Base-by-base conservation (phyloP, 139 green algal species). In the Volvox reticuliferus region DNA sequence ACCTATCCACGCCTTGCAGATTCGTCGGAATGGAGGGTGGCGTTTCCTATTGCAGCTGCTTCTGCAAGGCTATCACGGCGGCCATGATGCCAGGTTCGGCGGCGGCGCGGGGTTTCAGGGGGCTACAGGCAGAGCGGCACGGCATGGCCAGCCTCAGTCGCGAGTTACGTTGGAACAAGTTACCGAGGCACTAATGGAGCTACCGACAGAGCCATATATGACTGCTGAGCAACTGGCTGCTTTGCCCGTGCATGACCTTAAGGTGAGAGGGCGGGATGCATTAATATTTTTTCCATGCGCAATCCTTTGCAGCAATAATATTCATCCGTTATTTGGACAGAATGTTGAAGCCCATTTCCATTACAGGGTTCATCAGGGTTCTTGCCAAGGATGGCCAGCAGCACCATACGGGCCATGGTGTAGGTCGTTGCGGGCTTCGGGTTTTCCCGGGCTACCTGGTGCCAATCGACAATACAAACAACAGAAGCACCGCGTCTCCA, bases 151-250 rank as follows among this genome's bases (percentile, higher is more conserved):
- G 24, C 68, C 50, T 28, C 86, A 19, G 30, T 21, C 35, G 44
- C 85, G 85, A 2, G 55, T 84, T 9, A 77, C 50, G 0, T 32
- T 90, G 20, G 86, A 90, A 33, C 22, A 83, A 55, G 50, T 90
- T 6, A 77, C 75, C 16, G 75, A 77, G 30, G 86, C 86, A n/a
- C 55, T 90, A 3, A 21, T 24, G 12, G 55, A 68, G 73, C 89
- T 96, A 44, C 94, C 94, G 30, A 92, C 93, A 5, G 94, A 96
- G 81, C 21, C 92, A 28, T 92, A 93, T 62, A 68, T 79, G 26
- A 92, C 91, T 20, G 32, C 85, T 18, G 82, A 91, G n/a, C 91
- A 96, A 85, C 87, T 96, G 78, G 81, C 88, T n/a, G 35, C 37
- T 6, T 67, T 94, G 67, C 55, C 87, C 17, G 86, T 92, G 35